These are phyloP conservation scores for Camelina sativa DNA, from an alignment of 345 rosid species.

Conservation along the genomic window DNA sequence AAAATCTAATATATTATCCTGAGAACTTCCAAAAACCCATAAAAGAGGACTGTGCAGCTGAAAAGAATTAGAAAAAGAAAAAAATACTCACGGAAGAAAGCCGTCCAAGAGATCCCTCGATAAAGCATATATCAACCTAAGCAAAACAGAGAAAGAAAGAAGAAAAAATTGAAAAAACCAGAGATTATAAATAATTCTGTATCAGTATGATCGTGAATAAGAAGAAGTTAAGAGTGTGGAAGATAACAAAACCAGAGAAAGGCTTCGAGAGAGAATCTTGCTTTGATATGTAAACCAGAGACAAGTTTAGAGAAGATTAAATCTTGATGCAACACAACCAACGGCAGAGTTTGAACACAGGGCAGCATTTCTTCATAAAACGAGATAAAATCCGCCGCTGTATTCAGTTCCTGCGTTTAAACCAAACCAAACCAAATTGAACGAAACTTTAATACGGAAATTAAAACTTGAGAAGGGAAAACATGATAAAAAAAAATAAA, in stretches of 20 bases:
- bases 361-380: constrained; percentile 73
- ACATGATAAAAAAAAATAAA: no score
- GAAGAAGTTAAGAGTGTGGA: background rate
- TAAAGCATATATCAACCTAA: constrained; percentile 72
- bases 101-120: constrained; percentile 78
- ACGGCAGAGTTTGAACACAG: constrained; percentile 65
- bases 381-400: constrained; percentile 75
- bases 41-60: background rate
- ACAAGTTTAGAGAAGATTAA: constrained; percentile 62
- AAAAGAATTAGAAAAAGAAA: background rate
- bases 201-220: background rate
- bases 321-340: constrained; percentile 64
- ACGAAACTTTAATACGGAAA: background rate
- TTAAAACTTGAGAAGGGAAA: background rate
- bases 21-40: no score
- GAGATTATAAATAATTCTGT: no score
- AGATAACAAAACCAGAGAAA: constrained; percentile 60
- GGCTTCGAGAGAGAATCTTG: constrained; percentile 81
- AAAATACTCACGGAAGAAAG: constrained; percentile 61
- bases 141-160: no score
- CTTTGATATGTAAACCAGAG: constrained; percentile 67
- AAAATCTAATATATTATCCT: no score
- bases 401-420: constrained; percentile 69
- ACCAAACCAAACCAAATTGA: background rate
- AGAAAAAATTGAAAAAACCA: no score